Evolutionary conservation across 2,329 filamentous ascomycete species (phyloP), one percentile per base, ranked within the genome.

Genomic region (Claviceps sp.): DNA sequence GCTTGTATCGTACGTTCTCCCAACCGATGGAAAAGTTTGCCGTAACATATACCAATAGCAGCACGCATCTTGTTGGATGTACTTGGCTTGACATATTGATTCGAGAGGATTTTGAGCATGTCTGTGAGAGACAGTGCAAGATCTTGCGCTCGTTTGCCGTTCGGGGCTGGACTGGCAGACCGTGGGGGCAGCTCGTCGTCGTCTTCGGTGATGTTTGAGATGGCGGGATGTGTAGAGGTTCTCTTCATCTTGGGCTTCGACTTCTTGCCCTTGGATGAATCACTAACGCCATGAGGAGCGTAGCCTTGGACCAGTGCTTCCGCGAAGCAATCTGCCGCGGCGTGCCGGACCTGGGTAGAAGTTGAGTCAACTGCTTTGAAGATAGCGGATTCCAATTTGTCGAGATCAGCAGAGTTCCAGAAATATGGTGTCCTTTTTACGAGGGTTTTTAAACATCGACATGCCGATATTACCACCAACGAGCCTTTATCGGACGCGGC

Each of bases 341-440:
- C 87, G 66, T 91, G 86, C 54, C 93, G 80, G 49, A 95, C 88
- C 29, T 83, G 77, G 0, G 82, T 70, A 47, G 83, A 86, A 1
- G 81, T 68, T 38, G 84, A 90, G 59, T 98, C 93, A 54, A 94
- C 84, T 0, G 85, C 79, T 67, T 95, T 97, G 77, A 89, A 93
- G 16, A 94, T 71, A 5, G 85, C 80, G 37, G 78, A 79, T 66
- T 91, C 89, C 20, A 97, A 69, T 64, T 86, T 88, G 58, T 98
- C 93, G 62, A 95, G 95, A 63, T 98, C 93, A 64, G 77, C 83
- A 14, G 85, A 81, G 61, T 94, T 95, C 62, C 89, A 83, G 62
- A 97, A 97, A 64, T 87, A 94, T 0, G 78, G 68, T 0, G 90
- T 96, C 55, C 78, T 72, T 52, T 78, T 82, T 22, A 86, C 71